A percentile compares a stretch with the other conserved stretches of the same genome.
These are phyloP conservation scores for Vicia villosa DNA, from an alignment of 306 rosid genomes.

Conservation along the genomic window DNA sequence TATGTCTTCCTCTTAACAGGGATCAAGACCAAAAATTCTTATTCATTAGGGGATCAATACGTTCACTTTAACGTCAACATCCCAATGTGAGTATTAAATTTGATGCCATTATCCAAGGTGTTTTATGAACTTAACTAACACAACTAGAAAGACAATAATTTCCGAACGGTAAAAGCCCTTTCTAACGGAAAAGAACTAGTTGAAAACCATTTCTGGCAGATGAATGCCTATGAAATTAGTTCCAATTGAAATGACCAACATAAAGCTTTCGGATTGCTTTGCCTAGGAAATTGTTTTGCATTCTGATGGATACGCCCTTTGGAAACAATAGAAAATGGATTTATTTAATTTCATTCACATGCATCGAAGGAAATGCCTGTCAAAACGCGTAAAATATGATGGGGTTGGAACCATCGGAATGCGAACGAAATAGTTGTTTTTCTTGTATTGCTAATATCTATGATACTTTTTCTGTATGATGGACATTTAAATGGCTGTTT, in stretches of 20 bases:
- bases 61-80: conserved; percentile 90
- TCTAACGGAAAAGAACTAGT: background rate
- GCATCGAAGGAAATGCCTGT: background rate
- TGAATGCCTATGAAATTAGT: background rate
- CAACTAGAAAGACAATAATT: background rate
- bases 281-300: too few species aligned
- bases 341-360: too few species aligned
- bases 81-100: conserved; percentile 56
- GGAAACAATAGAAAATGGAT: background rate
- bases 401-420: background rate
- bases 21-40: conserved; percentile 66
- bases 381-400: background rate
- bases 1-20: conserved; percentile 46
- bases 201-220: background rate
- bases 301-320: background rate
- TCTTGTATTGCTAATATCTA: background rate
- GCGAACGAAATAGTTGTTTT: background rate
- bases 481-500: conserved; percentile 3
- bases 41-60: conserved; percentile 77
- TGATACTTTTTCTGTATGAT: background rate
- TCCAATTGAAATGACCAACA: background rate
- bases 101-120: background rate
- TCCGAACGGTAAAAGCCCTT: background rate
- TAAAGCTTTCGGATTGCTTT: background rate
- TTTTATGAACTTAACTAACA: conserved; percentile 8